Conservation (phyloP, 192 early-diverging fungal species). For the Backusella liffmaniae region DNA sequence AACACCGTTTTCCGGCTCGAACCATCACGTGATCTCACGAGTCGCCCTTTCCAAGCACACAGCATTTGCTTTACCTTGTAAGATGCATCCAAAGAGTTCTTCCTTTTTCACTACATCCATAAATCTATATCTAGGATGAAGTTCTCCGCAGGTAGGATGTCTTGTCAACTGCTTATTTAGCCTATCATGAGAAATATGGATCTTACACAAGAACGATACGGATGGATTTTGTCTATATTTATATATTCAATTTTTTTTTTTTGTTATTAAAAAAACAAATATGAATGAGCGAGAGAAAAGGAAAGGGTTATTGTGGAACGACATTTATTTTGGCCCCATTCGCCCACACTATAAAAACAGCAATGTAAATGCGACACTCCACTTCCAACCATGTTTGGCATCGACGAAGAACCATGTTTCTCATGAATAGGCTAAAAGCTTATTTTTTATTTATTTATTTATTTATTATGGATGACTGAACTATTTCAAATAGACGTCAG, state of each 20-base stretch:
- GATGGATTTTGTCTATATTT: conserved; percentile 2
- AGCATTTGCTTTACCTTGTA: conserved; percentile 2
- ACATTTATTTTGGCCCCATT: neutral
- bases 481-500: conserved; percentile 63
- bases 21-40: neutral
- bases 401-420: neutral
- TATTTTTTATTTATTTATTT: no score
- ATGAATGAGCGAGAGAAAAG: neutral
- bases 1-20: neutral
- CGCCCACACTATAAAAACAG: neutral
- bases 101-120: conserved; percentile 29
- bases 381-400: neutral
- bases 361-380: neutral
- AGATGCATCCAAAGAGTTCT: conserved; percentile 17
- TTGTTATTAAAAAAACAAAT: neutral
- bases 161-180: neutral
- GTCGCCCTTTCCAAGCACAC: neutral
- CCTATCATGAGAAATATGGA: conserved; percentile 4
- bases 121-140: conserved; percentile 22
- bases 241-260: neutral
- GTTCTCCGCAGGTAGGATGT: conserved; percentile 22
- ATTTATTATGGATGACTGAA: neutral
- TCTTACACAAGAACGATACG: neutral
- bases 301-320: neutral
- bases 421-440: neutral